Conservation (phyloP, 805 yeast species). For the Suhomyces sp. region DNA sequence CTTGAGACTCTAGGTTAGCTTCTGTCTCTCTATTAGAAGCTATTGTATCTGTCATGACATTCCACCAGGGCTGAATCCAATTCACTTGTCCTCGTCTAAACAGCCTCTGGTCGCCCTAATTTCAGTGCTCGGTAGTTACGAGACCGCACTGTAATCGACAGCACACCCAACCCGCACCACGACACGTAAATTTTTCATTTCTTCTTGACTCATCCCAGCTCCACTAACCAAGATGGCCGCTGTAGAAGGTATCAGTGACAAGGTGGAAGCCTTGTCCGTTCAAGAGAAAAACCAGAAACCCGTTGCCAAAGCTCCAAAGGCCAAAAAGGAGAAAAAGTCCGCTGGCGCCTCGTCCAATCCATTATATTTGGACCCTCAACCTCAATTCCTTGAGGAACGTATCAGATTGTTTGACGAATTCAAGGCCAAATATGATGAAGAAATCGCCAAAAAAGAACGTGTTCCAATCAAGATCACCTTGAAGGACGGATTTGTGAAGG, state of each 20-base stretch:
- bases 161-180: neutral
- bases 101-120: neutral
- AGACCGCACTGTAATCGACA: neutral
- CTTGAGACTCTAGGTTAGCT: slow-evolving; percentile 1
- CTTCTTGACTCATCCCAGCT: neutral
- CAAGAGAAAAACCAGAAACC: slow-evolving; percentile 16
- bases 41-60: neutral
- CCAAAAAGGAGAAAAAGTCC: slow-evolving; percentile 36
- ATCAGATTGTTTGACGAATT: slow-evolving; percentile 74
- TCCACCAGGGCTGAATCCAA: neutral
- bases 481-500: slow-evolving; percentile 79
- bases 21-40: neutral
- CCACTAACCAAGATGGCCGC: slow-evolving; percentile 9
- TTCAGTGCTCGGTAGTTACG: neutral
- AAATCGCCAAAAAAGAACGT: slow-evolving; percentile 58
- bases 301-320: slow-evolving; percentile 17
- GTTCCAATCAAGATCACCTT: slow-evolving; percentile 70
- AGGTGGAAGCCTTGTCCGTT: slow-evolving; percentile 46
- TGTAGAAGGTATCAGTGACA: slow-evolving; percentile 35
- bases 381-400: slow-evolving; percentile 81
- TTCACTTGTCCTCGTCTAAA: neutral
- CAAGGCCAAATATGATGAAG: slow-evolving; percentile 72
- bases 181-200: neutral
- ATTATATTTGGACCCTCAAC: slow-evolving; percentile 65
- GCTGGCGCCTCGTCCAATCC: slow-evolving; percentile 30